Base-by-base conservation (phyloP, 2,329 filamentous ascomycete genomes). In the Nemania sp. region DNA sequence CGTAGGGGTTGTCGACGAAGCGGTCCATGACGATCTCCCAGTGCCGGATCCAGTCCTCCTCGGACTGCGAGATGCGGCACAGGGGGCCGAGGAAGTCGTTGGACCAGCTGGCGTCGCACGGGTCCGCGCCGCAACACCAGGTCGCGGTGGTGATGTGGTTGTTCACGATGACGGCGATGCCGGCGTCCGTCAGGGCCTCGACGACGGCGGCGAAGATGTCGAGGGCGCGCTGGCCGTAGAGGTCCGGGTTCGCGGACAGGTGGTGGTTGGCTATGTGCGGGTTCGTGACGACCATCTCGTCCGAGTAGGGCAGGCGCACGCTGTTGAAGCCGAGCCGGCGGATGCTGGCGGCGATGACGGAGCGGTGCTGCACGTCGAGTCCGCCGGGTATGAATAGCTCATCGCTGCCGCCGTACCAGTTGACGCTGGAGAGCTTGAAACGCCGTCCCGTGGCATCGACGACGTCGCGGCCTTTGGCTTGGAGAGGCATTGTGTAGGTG, bases 321-420 rank as follows among this genome's bases (percentile, higher is more conserved):
- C 89, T 90, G 80, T 92, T 92, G 83, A 92, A 92, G 15, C 90
- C 90, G 63, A 92, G 80, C 10, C 77, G 76, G 61, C 85, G 84
- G 76, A 92, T 90, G 18, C 86, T 87, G 68, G 79, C 74, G 3
- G 89, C 88, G 70, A 92, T 91, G 22, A 83, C 82, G 64, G 81
- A 81, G 43, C 90, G 88, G 78, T 92, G 88, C 73, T 85, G 84
- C 24, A 89, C 80, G 70, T 92, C 88, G 45, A 92, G 82, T 0
- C 89, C 90, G 41, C 88, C 87, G 0, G 88, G 84, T 11, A 92
- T 84, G 73, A 89, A 91, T 62, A 88, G 82, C 79, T 90, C 86
- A 74, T 92, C 90, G 75, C 88, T 90, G 2, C 86, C 89, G 38
- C 90, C 90, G 76, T 92, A 92, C 90, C 90, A 92, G 79, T 92